phyloP scores from a whole-genome alignment of 2,329 filamentous ascomycete species.

The Akanthomyces dipterigenus region DNA sequence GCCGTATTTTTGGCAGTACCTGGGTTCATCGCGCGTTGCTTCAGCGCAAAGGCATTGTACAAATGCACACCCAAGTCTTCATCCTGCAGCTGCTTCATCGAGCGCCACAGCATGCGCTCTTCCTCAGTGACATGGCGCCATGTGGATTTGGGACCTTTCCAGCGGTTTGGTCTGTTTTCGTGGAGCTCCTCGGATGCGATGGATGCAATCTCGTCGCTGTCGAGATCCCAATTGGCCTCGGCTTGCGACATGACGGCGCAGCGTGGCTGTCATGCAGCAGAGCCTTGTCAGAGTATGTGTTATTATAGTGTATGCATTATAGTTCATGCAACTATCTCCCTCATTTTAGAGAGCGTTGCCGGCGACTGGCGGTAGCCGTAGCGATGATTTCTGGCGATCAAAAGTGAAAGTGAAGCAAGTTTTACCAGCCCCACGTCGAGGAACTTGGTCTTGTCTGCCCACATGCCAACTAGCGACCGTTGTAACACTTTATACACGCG shows the following conservation, averaged over 20 bases:
- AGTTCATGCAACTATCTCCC: not conserved
- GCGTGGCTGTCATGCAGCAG: not conserved
- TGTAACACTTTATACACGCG: not conserved
- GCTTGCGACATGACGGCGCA: conserved; percentile 15
- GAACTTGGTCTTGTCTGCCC: not conserved
- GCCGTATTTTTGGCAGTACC: conserved; percentile 23
- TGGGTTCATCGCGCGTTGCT: conserved; percentile 28
- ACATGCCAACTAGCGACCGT: not conserved
- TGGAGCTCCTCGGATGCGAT: conserved; percentile 41
- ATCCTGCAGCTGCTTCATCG: conserved; percentile 56
- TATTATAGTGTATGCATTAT: not conserved
- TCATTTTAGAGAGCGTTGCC: not conserved
- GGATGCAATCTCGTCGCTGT: conserved; percentile 40
- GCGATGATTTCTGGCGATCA: not conserved
- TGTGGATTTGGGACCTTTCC: conserved; percentile 57
- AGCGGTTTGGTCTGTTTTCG: conserved; percentile 60
- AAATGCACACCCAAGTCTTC: conserved; percentile 69
- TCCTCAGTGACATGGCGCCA: conserved; percentile 58
- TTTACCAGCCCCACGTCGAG: not conserved
- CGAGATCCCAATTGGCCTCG: conserved; percentile 32
- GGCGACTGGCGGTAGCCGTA: not conserved
- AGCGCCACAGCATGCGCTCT: conserved; percentile 56
- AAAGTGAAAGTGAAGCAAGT: not conserved
- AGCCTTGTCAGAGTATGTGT: not conserved
- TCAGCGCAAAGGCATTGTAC: conserved; percentile 70